Conservation (phyloP, 2,329 filamentous ascomycete genomes). For the Pseudogymnoascus pannorum region DNA sequence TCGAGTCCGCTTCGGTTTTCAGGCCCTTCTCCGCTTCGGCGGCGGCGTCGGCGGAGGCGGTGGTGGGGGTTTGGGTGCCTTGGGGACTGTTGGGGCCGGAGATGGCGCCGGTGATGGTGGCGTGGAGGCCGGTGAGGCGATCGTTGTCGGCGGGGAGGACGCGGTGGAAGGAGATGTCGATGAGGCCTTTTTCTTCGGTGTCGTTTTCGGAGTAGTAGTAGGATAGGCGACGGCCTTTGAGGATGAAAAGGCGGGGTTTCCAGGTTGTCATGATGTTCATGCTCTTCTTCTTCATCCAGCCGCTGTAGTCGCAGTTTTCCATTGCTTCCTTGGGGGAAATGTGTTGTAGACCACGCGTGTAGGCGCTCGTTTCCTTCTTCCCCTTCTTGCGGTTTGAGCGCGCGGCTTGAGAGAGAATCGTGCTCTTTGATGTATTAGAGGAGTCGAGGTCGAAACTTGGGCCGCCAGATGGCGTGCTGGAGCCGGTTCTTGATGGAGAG, state of each 20-base stretch:
- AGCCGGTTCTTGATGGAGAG: conserved; percentile 70
- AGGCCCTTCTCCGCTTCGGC: conserved; percentile 32
- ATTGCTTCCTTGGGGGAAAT: conserved; percentile 79
- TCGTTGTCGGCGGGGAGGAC: conserved; percentile 94
- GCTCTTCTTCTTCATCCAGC: conserved; percentile 99
- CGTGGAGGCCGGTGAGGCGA: conserved; percentile 81
- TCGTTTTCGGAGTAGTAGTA: conserved; percentile 97
- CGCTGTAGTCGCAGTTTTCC: conserved; percentile 80
- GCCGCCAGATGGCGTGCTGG: conserved; percentile 57
- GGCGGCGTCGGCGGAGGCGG: conserved; percentile 37
- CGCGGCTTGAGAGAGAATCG: conserved; percentile 41
- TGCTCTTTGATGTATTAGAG: conserved; percentile 53
- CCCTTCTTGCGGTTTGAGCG: conserved; percentile 56
- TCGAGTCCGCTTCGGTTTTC: conserved; percentile 49
- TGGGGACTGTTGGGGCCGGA: conserved; percentile 49
- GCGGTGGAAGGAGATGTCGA: conserved; percentile 95
- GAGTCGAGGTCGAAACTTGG: conserved; percentile 75
- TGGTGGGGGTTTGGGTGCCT: conserved; percentile 39
- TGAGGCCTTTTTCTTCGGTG: conserved; percentile 86
- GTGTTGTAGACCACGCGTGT: conserved; percentile 77
- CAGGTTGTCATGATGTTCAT: conserved; percentile 94
- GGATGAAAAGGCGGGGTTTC: conserved; percentile 93
- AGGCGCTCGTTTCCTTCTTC: conserved; percentile 94
- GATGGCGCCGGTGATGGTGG: conserved; percentile 82
- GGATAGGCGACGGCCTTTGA: conserved; percentile 81